These are phyloP conservation scores for Verticillium klebahnii DNA, from an alignment of 2,329 filamentous ascomycete species.

Conservation along the genomic window DNA sequence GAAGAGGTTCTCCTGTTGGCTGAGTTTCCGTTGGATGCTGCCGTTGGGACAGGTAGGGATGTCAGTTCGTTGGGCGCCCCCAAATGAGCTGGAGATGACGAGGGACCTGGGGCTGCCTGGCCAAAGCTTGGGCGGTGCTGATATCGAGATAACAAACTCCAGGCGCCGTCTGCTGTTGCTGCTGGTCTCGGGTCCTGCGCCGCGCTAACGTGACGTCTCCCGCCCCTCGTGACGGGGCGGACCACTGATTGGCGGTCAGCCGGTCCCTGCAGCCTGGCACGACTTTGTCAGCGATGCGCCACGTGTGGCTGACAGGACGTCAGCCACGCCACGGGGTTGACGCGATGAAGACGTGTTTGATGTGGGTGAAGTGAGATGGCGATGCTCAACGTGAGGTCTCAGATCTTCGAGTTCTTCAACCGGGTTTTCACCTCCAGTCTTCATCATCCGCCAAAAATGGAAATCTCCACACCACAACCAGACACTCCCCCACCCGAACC, in stretches of 20 bases:
- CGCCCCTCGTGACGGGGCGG: constrained; percentile 10
- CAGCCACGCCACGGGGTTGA: not conserved
- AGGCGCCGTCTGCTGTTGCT: not conserved
- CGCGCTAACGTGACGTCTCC: constrained; percentile 15
- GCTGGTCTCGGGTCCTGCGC: constrained; percentile 20
- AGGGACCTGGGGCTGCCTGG: not conserved
- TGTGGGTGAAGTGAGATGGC: constrained; percentile 1
- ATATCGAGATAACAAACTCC: not conserved
- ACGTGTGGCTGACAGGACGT: not conserved
- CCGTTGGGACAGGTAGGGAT: too few relatives aligned
- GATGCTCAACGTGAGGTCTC: constrained; percentile 1
- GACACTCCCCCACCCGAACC: constrained; percentile 25
- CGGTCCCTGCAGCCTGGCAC: not conserved
- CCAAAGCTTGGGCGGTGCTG: not conserved
- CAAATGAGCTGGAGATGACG: constrained; percentile 5
- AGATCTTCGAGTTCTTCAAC: not conserved
- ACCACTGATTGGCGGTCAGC: not conserved
- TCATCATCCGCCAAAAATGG: constrained; percentile 17
- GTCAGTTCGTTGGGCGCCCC: not conserved
- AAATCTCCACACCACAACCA: constrained; percentile 1
- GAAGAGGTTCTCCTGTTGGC: not conserved
- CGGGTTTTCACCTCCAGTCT: constrained; percentile 5
- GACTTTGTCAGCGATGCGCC: not conserved
- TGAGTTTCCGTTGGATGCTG: too few relatives aligned
- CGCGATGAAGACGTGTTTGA: not conserved